A percentile compares a stretch with the other conserved stretches of the same genome.
phyloP scores from a whole-genome alignment of 495 filamentous ascomycete genomes.

The Rhypophila decipiens region DNA sequence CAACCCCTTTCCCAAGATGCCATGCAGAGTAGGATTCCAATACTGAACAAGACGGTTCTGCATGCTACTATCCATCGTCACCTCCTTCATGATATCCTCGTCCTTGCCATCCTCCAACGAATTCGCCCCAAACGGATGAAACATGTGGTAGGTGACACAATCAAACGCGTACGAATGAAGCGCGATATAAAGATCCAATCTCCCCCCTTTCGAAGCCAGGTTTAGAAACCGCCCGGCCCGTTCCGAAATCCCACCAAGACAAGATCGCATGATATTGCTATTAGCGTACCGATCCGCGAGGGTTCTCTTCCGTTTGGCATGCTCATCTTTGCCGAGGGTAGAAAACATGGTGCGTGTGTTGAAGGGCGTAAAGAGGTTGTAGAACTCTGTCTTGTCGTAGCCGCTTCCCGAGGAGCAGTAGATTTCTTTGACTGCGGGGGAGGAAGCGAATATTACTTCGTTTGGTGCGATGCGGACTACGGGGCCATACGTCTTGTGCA shows the following conservation, averaged over 20 bases:
- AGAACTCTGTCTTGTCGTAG: slow-evolving; percentile 64
- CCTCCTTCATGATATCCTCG: slow-evolving; percentile 57
- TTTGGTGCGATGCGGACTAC: slow-evolving; percentile 53
- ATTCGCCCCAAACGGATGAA: slow-evolving; percentile 54
- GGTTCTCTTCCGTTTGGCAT: slow-evolving; percentile 52
- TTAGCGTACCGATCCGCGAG: slow-evolving; percentile 62
- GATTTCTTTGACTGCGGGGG: slow-evolving; percentile 57
- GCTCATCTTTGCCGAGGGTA: slow-evolving; percentile 52
- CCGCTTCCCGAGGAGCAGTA: slow-evolving; percentile 60
- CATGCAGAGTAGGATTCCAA: slow-evolving; percentile 35
- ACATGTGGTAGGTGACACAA: slow-evolving; percentile 58
- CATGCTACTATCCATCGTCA: slow-evolving; percentile 58
- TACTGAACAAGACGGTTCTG: slow-evolving; percentile 43
- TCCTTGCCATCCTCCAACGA: slow-evolving; percentile 46
- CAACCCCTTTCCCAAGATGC: slow-evolving; percentile 29
- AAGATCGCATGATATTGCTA: slow-evolving; percentile 52
- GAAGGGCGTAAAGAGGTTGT: slow-evolving; percentile 55
- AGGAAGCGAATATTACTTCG: slow-evolving; percentile 55
- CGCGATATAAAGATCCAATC: slow-evolving; percentile 41
- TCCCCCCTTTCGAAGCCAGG: slow-evolving; percentile 37
- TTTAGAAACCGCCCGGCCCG: slow-evolving; percentile 46
- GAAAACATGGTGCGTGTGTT: slow-evolving; percentile 52
- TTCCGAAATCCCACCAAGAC: slow-evolving; percentile 48
- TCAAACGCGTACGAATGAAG: slow-evolving; percentile 60
- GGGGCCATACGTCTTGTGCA: slow-evolving; percentile 52